Percentiles rank a stretch among this genome's conserved stretches.
These are phyloP conservation scores for Paramecium sonneborni DNA, from an alignment of 73 alveolate genomes.

Conservation along the genomic window DNA sequence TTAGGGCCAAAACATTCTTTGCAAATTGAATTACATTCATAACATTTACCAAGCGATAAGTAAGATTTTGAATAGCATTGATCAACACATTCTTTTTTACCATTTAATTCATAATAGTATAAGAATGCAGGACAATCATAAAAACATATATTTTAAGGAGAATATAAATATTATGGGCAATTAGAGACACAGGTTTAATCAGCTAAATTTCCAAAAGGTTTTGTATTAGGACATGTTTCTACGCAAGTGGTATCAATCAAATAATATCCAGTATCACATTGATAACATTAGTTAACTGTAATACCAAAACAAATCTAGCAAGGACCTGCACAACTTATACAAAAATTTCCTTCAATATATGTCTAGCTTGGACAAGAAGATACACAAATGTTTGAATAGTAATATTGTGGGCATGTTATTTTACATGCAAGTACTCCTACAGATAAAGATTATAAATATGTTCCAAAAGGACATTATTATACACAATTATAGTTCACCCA, in stretches of 20 bases:
- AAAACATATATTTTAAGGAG: not conserved
- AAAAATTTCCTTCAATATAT: not conserved
- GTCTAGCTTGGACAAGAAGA: not conserved
- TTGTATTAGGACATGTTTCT: not conserved
- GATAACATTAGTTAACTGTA: not conserved
- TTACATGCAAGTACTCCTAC: not conserved
- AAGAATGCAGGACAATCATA: not conserved
- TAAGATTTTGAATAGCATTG: not conserved
- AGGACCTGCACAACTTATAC: not conserved
- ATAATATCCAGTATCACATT: not conserved
- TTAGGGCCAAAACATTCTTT: not conserved
- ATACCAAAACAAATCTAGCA: not conserved
- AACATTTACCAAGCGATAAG: not conserved
- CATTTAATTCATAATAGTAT: not conserved
- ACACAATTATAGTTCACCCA: not conserved
- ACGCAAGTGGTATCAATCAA: not conserved
- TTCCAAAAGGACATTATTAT: not conserved
- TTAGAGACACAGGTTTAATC: not conserved
- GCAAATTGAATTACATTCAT: not conserved
- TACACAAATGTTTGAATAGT: not conserved
- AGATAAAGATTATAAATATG: not conserved
- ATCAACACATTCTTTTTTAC: constrained; percentile 13
- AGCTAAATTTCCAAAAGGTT: not conserved
- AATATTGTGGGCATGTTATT: not conserved
- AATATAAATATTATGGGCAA: not conserved